Base-by-base conservation (phyloP, 805 yeast genomes). In the Saturnispora gosingensis region DNA sequence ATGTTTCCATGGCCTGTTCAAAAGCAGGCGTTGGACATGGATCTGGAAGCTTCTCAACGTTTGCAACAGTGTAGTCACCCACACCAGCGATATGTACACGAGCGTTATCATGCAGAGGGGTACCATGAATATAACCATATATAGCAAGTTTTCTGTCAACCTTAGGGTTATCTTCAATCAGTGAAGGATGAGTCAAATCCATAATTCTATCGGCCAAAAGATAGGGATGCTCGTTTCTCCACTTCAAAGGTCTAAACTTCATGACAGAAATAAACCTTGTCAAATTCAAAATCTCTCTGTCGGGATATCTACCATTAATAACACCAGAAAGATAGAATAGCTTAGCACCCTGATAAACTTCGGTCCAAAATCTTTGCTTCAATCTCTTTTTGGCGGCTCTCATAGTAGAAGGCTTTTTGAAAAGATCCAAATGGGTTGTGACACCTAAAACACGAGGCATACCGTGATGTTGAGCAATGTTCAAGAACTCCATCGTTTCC, bases 151-250 rank as follows among this genome's bases (percentile, higher is more conserved):
- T 88, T 59, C 99, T 75, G 67, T 93, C 98, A 58, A 83, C 75
- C 64, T 90, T 90, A 27, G 85, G 81, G 62, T 93, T 82, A 53
- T 80, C 75, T 56, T 85, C 90, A 35, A 95, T 80, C 43, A 73
- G 67, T 46, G 86, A 78, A 0, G 99, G 99, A 67, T 90, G 97
- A 3, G 99, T 95, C 56, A 95, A 72, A 68, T 93, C 99, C 9
- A 93, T 57, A 43, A 91, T 74, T 65, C 99, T 78, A 65, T 93
- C 99, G 15, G 91, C 89, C 54, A 93, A 72, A 59, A 93, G 67
- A 64, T 93, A 93, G 4, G 98, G 96, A 72, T 93, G 99, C 72
- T 93, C 98, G 66, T 91, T 93, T 72, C 99, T 81, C 99, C 99
- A 93, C 67, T 93, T 93, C 60, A 95, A 74, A n/a, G 99, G 99